Conservation (phyloP, 163 green algal genomes). For the Prototheca wickerhamii region DNA sequence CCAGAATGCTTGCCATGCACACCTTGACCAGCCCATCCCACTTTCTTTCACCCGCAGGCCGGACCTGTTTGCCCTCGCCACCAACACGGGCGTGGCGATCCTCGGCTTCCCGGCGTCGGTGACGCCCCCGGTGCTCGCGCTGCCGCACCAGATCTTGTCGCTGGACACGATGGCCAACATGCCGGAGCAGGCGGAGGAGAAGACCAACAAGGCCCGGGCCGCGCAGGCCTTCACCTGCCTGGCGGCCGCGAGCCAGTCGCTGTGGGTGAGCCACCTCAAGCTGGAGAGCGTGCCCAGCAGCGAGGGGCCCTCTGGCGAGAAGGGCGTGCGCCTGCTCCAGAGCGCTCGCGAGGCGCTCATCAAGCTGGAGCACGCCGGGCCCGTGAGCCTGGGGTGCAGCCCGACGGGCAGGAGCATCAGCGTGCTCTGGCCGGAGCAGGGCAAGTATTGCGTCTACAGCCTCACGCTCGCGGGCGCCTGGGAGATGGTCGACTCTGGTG, state of each 20-base stretch:
- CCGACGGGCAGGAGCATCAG: constrained; percentile 19
- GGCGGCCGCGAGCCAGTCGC: neutral
- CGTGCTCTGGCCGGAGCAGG: constrained; percentile 21
- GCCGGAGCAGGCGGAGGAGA: constrained; percentile 6
- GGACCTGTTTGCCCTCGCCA: constrained; percentile 36
- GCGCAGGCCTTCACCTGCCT: constrained; percentile 8
- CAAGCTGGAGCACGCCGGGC: constrained; percentile 19
- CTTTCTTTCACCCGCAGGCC: constrained; percentile 16
- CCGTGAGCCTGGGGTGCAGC: constrained; percentile 17
- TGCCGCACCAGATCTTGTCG: constrained; percentile 25
- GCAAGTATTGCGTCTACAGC: constrained; percentile 21
- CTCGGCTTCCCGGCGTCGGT: constrained; percentile 29
- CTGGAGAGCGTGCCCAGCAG: constrained; percentile 3
- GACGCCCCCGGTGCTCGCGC: constrained; percentile 36
- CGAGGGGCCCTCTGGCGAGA: constrained; percentile 1
- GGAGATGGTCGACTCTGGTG: constrained; percentile 25
- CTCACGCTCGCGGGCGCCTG: constrained; percentile 17
- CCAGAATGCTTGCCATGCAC: neutral
- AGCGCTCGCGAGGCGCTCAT: constrained; percentile 9
- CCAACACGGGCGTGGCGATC: constrained; percentile 51
- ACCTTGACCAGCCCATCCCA: neutral
- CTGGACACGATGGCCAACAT: constrained; percentile 6
- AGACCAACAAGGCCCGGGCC: constrained; percentile 15
- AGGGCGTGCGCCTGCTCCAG: constrained; percentile 4
- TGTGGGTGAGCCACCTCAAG: neutral